These are phyloP conservation scores for Alternaria novae-zelandiae DNA, from an alignment of 2,329 filamentous ascomycete genomes.

Conservation along the genomic window DNA sequence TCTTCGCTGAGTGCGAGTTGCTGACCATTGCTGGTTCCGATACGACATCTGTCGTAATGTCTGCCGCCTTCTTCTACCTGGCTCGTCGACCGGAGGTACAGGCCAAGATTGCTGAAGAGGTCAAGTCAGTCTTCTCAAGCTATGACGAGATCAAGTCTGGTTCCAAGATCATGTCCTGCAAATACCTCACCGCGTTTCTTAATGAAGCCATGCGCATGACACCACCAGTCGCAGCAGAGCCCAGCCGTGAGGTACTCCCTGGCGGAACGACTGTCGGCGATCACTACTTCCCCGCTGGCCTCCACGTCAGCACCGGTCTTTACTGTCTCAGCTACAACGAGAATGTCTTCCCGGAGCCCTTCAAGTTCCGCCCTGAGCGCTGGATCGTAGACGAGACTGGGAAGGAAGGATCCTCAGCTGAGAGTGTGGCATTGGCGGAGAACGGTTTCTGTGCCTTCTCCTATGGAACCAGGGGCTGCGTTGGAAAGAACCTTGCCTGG, in stretches of 20 bases:
- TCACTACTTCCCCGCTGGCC: slow-evolving; percentile 26
- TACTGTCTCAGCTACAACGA: slow-evolving; percentile 25
- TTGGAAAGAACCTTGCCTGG: slow-evolving; percentile 41
- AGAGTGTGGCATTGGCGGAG: slow-evolving; percentile 21
- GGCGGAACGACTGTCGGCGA: slow-evolving; percentile 25
- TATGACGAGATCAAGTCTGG: slow-evolving; percentile 27
- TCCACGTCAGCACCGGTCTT: slow-evolving; percentile 17
- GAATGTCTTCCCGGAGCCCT: slow-evolving; percentile 25
- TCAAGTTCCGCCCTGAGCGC: slow-evolving; percentile 34
- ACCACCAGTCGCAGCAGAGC: slow-evolving; percentile 25
- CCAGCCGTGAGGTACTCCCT: slow-evolving; percentile 28
- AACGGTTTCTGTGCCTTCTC: slow-evolving; percentile 33
- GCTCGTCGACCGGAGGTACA: slow-evolving; percentile 17
- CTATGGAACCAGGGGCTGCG: slow-evolving; percentile 35
- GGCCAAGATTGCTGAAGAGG: slow-evolving; percentile 24
- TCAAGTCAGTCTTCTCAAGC: slow-evolving; percentile 22
- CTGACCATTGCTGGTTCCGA: slow-evolving; percentile 34
- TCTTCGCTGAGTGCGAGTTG: slow-evolving; percentile 41
- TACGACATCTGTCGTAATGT: slow-evolving; percentile 27
- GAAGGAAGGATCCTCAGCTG: slow-evolving; percentile 13
- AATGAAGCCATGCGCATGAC: slow-evolving; percentile 32
- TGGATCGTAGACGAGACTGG: slow-evolving; percentile 30
- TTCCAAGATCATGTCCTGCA: slow-evolving; percentile 21
- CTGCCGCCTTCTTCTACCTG: slow-evolving; percentile 30
- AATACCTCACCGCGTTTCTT: slow-evolving; percentile 30